phyloP scores from a whole-genome alignment of 2,329 filamentous ascomycete species.

The Fusarium verrucosum region DNA sequence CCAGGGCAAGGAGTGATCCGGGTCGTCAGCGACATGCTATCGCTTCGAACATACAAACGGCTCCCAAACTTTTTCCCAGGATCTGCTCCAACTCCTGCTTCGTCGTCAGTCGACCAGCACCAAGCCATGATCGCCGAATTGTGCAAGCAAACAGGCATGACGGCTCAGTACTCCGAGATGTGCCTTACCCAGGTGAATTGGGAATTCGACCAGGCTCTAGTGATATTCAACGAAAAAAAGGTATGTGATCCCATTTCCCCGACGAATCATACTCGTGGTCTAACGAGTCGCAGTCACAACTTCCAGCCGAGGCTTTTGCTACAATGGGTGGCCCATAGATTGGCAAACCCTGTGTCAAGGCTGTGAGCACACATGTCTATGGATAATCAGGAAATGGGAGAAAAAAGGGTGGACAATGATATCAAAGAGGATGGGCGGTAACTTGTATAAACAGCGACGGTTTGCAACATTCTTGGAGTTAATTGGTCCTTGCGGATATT shows the following conservation, averaged over 20 bases:
- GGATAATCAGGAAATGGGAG: not conserved
- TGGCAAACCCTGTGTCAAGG: constrained; percentile 3
- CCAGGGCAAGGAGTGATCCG: constrained; percentile 71
- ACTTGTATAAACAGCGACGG: constrained; percentile 26
- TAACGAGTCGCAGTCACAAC: constrained; percentile 50
- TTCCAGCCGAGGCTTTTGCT: constrained; percentile 61
- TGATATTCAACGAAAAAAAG: constrained; percentile 79
- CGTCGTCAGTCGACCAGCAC: constrained; percentile 56
- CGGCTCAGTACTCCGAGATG: constrained; percentile 77
- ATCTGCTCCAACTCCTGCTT: constrained; percentile 37
- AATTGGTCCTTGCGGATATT: constrained; percentile 21
- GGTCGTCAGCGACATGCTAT: constrained; percentile 82
- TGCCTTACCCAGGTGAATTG: constrained; percentile 83
- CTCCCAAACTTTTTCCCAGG: constrained; percentile 56
- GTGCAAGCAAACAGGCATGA: constrained; percentile 82
- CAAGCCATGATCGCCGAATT: constrained; percentile 79
- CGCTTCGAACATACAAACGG: constrained; percentile 71
- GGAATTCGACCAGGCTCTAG: constrained; percentile 79
- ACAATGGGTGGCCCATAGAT: constrained; percentile 24
- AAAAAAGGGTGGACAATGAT: not conserved
- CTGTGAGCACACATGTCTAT: not conserved
- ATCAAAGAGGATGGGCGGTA: constrained; percentile 1
- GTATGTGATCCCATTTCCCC: constrained; percentile 54
- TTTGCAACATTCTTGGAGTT: constrained; percentile 41
- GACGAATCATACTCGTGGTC: not conserved